A percentile compares a stretch with the other conserved stretches of the same genome.
Evolutionary conservation across 805 yeast species (phyloP).

Genomic region (Jamesozyma rosinii): DNA sequence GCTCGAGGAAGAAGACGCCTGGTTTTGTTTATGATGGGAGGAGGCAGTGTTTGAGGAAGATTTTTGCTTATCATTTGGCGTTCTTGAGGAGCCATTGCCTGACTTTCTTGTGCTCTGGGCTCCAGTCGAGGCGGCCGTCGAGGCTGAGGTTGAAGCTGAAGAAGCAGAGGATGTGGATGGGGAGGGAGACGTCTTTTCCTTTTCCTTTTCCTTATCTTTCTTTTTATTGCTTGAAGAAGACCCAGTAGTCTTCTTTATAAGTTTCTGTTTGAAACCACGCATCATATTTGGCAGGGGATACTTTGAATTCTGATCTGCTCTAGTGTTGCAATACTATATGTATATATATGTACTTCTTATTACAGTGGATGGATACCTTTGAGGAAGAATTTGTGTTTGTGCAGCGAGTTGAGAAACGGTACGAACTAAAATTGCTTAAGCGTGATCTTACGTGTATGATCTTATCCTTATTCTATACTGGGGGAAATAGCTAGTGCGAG

Average conservation of each 20-base stretch:
- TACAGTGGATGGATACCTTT: too few relatives aligned
- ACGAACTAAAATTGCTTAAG: too few relatives aligned
- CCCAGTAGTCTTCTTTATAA: conserved; percentile 31
- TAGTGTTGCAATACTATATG: too few relatives aligned
- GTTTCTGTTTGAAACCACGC: conserved; percentile 62
- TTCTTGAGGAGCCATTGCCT: conserved; percentile 1
- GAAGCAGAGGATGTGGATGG: neutral
- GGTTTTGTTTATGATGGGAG: neutral
- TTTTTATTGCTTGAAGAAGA: conserved; percentile 32
- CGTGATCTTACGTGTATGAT: too few relatives aligned
- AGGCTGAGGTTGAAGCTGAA: conserved; percentile 1
- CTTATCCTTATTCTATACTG: too few relatives aligned
- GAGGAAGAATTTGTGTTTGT: too few relatives aligned
- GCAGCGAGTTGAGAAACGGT: too few relatives aligned
- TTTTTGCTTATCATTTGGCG: neutral
- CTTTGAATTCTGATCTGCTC: too few relatives aligned
- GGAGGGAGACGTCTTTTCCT: conserved; percentile 6
- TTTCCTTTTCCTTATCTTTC: conserved; percentile 32
- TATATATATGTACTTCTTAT: too few relatives aligned
- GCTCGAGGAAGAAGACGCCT: neutral
- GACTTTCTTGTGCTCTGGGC: neutral
- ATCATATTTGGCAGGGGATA: conserved; percentile 41
- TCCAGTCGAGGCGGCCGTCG: neutral
- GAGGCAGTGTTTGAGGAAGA: neutral
- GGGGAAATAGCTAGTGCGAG: too few relatives aligned